Conservation (phyloP, 2,329 filamentous ascomycete species). For the Pyricularia sp. region DNA sequence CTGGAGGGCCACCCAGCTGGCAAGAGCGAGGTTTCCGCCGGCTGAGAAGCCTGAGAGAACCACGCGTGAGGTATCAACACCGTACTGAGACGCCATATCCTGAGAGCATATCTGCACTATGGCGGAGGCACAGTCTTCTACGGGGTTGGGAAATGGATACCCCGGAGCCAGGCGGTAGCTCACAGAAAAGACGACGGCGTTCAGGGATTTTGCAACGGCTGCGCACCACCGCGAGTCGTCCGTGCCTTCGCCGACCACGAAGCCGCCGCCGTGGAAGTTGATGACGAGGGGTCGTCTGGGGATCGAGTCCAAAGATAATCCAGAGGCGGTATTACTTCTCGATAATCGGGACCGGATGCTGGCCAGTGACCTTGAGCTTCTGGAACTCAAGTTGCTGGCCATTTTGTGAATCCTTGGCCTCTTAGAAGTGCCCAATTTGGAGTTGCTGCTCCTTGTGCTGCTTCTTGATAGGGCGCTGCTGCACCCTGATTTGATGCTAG, state of each 20-base stretch:
- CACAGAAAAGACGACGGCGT: slow-evolving; percentile 48
- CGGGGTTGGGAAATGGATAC: slow-evolving; percentile 48
- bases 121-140: slow-evolving; percentile 54
- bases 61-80: slow-evolving; percentile 41
- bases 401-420: not conserved
- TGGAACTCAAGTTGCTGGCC: not conserved
- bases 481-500: not conserved
- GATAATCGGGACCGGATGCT: not conserved
- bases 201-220: slow-evolving; percentile 17
- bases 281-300: slow-evolving; percentile 35
- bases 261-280: slow-evolving; percentile 57
- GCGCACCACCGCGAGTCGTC: slow-evolving; percentile 51
- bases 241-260: slow-evolving; percentile 47
- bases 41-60: slow-evolving; percentile 52
- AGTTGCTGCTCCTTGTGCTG: not conserved
- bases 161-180: slow-evolving; percentile 57
- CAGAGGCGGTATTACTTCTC: not conserved
- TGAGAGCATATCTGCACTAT: slow-evolving; percentile 41
- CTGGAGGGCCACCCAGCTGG: slow-evolving; percentile 29
- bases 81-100: slow-evolving; percentile 19
- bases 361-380: not conserved
- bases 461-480: not conserved
- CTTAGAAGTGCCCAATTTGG: not conserved
- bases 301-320: not conserved
- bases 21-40: slow-evolving; percentile 42